Percentiles rank a stretch among this genome's conserved stretches.
phyloP scores from a whole-genome alignment of 352 stramenopile species.

The Globisporangium heterothallicum region DNA sequence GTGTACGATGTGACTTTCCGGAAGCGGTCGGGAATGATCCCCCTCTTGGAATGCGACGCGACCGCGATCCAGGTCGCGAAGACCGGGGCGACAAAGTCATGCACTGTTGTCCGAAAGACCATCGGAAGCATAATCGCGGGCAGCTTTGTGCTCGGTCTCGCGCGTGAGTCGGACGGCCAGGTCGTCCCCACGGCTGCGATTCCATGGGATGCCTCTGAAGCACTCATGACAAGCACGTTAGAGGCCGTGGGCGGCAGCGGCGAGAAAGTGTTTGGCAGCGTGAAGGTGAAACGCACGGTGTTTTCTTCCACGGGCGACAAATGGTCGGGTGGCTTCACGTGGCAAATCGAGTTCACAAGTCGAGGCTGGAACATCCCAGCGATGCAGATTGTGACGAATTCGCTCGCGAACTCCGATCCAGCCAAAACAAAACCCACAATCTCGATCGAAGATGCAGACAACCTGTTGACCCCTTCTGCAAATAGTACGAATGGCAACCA shows the following conservation, averaged over 20 bases:
- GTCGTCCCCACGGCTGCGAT: slow-evolving; percentile 25
- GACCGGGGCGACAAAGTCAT: slow-evolving; percentile 18
- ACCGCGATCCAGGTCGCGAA: slow-evolving; percentile 27
- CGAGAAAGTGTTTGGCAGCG: slow-evolving; percentile 81
- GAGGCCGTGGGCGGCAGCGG: slow-evolving; percentile 26
- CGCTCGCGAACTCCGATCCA: slow-evolving; percentile 24
- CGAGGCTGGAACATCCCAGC: slow-evolving; percentile 81
- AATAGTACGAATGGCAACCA: slow-evolving; percentile 88
- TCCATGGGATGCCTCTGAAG: slow-evolving; percentile 77
- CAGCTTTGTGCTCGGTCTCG: slow-evolving; percentile 51
- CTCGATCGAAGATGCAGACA: slow-evolving; percentile 36
- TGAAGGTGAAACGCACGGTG: slow-evolving; percentile 76
- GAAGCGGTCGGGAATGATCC: slow-evolving; percentile 52
- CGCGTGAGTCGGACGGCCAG: slow-evolving; percentile 29
- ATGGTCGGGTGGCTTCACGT: slow-evolving; percentile 93
- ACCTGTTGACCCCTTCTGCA: slow-evolving; percentile 41
- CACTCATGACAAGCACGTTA: slow-evolving; percentile 45
- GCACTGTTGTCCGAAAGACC: slow-evolving; percentile 27
- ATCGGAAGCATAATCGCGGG: slow-evolving; percentile 68
- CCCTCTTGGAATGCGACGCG: slow-evolving; percentile 41
- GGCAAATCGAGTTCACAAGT: slow-evolving; percentile 90
- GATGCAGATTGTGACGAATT: slow-evolving; percentile 33
- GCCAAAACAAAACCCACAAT: slow-evolving; percentile 15
- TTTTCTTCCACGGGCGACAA: slow-evolving; percentile 79
- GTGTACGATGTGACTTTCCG: slow-evolving; percentile 63